Evolutionary conservation across 805 yeast species (phyloP).

Genomic region (Cyberlindnera samutprakarnensis): DNA sequence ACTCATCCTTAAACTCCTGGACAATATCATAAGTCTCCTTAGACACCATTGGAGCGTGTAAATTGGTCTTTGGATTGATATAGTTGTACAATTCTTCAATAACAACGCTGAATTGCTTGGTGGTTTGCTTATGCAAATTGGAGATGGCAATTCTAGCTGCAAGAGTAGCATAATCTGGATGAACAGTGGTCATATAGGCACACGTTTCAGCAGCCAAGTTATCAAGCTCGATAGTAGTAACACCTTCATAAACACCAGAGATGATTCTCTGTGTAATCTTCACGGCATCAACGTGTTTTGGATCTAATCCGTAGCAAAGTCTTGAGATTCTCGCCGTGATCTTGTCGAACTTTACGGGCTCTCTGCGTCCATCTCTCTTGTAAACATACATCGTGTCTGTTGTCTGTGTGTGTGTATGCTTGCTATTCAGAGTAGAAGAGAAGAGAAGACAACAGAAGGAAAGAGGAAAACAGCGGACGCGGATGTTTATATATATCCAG

Average conservation of each 20-base stretch:
- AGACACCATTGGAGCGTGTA: constrained; percentile 54
- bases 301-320: constrained; percentile 88
- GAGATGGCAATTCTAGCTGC: constrained; percentile 97
- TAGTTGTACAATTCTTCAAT: constrained; percentile 66
- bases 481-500: constrained; percentile 7
- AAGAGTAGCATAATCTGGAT: constrained; percentile 93
- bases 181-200: constrained; percentile 94
- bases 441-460: too few relatives aligned
- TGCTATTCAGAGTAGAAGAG: not conserved
- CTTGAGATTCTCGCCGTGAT: constrained; percentile 94
- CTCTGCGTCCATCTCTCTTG: constrained; percentile 91
- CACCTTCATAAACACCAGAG: constrained; percentile 96
- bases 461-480: constrained; percentile 6
- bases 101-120: constrained; percentile 76
- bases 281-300: constrained; percentile 88
- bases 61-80: constrained; percentile 71
- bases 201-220: constrained; percentile 93
- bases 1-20: constrained; percentile 50
- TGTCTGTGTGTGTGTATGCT: constrained; percentile 1
- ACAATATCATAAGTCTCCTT: constrained; percentile 59
- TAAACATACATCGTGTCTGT: constrained; percentile 57
- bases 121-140: constrained; percentile 90
- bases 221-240: constrained; percentile 82
- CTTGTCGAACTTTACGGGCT: constrained; percentile 91
- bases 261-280: constrained; percentile 94